Evolutionary conservation across 2,329 filamentous ascomycete genomes (phyloP).

Genomic region (Calonectria hongkongensis): DNA sequence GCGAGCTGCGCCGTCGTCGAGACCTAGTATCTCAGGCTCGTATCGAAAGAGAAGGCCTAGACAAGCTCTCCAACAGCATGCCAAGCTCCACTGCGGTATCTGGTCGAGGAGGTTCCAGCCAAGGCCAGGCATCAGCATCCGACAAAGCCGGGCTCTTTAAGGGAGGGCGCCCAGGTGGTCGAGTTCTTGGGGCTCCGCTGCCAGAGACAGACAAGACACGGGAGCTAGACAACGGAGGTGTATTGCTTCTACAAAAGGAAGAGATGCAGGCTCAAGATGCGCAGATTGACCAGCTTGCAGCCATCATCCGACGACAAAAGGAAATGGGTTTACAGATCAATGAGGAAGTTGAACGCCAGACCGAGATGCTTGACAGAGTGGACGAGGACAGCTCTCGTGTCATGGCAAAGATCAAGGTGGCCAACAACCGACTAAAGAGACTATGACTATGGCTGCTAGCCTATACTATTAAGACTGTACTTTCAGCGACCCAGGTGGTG

Average conservation of each 20-base stretch:
- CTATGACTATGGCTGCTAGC: constrained; percentile 67
- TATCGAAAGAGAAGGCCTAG: constrained; percentile 85
- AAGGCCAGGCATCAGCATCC: constrained; percentile 68
- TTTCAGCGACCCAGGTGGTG: constrained; percentile 55
- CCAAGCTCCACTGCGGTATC: constrained; percentile 55
- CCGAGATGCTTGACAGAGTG: constrained; percentile 79
- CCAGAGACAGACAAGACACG: constrained; percentile 85
- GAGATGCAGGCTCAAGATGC: constrained; percentile 85
- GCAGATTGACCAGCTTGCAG: constrained; percentile 80
- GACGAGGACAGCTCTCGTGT: constrained; percentile 81
- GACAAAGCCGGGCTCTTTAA: constrained; percentile 71
- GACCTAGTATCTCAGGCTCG: constrained; percentile 82
- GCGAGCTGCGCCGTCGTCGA: constrained; percentile 82
- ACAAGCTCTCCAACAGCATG: constrained; percentile 80
- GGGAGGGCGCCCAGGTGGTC: constrained; percentile 66
- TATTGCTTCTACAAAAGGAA: constrained; percentile 83
- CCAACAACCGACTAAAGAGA: constrained; percentile 82
- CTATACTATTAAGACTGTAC: constrained; percentile 52
- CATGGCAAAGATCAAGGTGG: constrained; percentile 81
- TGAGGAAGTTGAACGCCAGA: constrained; percentile 83
- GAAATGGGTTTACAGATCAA: constrained; percentile 87
- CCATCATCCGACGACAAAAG: constrained; percentile 82
- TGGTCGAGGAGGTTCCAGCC: constrained; percentile 65
- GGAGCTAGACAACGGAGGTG: constrained; percentile 84
- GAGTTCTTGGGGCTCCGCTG: constrained; percentile 83